Evolutionary conservation across 148 eudicot genomes (phyloP).

Genomic region (Rhododendron molle): DNA sequence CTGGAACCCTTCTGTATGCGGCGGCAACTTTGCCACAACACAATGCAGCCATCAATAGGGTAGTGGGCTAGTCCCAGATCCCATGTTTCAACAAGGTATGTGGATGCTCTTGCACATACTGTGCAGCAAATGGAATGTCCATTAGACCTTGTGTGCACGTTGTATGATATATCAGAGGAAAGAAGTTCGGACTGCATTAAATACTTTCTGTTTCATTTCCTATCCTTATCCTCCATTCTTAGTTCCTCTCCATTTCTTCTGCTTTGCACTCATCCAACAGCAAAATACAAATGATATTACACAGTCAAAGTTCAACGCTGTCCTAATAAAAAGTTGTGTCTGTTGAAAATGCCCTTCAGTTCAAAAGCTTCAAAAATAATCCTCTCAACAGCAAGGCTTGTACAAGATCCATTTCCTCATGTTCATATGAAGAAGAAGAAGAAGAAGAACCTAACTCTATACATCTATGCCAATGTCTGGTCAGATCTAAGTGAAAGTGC

Average conservation of each 20-base stretch:
- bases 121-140: not conserved
- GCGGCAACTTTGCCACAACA: not conserved
- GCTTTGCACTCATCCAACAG: not conserved
- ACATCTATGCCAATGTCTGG: not conserved
- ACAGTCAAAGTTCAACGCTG: not conserved
- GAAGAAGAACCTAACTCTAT: not conserved
- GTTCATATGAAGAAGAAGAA: not conserved
- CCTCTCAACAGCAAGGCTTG: not conserved
- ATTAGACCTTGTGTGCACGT: not conserved
- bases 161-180: not conserved
- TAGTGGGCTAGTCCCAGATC: not conserved
- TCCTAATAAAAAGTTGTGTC: not conserved
- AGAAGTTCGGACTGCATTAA: not conserved
- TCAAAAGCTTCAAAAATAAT: not conserved
- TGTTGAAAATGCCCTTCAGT: not conserved
- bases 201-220: not conserved
- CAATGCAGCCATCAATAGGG: not conserved
- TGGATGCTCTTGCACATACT: not conserved
- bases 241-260: not conserved
- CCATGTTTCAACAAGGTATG: not conserved
- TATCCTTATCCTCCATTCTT: not conserved
- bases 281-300: not conserved
- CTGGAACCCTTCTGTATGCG: not conserved
- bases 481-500: not conserved
- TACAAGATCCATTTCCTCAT: not conserved